Evolutionary conservation across 495 filamentous ascomycete genomes (phyloP).

Genomic region (Barbatosphaeria neglecta): DNA sequence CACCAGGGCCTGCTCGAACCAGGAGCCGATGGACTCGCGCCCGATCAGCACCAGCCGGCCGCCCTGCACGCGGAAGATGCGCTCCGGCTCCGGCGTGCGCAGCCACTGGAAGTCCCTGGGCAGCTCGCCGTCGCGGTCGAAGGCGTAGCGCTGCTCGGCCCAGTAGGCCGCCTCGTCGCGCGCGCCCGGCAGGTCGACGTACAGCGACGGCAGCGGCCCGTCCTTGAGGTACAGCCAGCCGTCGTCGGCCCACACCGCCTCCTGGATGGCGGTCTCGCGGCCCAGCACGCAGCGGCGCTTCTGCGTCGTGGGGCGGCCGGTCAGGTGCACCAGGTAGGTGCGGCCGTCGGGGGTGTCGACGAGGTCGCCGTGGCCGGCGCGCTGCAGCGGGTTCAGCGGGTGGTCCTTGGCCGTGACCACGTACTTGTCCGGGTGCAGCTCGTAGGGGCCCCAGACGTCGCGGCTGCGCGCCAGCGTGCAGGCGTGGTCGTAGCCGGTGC

Average conservation of each 20-base stretch:
- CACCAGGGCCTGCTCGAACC: conserved; percentile 46
- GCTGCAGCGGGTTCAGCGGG: conserved; percentile 34
- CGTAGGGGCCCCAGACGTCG: conserved; percentile 48
- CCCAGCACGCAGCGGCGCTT: conserved; percentile 42
- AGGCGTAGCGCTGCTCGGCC: conserved; percentile 38
- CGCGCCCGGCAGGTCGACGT: conserved; percentile 36
- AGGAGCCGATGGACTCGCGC: conserved; percentile 38
- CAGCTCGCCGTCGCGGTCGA: conserved; percentile 22
- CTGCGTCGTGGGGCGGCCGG: conserved; percentile 41
- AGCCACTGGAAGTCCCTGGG: conserved; percentile 46
- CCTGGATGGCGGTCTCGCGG: conserved; percentile 43
- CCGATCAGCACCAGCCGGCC: conserved; percentile 34
- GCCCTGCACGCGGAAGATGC: conserved; percentile 31
- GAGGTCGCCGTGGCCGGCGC: conserved; percentile 48
- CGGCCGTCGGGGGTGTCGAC: conserved; percentile 46
- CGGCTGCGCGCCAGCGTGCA: conserved; percentile 40
- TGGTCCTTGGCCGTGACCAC: conserved; percentile 34
- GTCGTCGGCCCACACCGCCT: conserved; percentile 39
- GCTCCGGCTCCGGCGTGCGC: conserved; percentile 40
- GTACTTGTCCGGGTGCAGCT: conserved; percentile 36
- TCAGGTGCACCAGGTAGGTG: conserved; percentile 44
- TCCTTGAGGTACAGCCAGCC: conserved; percentile 49
- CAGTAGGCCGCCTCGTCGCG: conserved; percentile 40
- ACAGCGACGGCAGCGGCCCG: conserved; percentile 39
- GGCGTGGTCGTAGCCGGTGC: conserved; percentile 47